Evolutionary conservation across 805 yeast genomes (phyloP).

Genomic region (Wickerhamiella bombiphila): DNA sequence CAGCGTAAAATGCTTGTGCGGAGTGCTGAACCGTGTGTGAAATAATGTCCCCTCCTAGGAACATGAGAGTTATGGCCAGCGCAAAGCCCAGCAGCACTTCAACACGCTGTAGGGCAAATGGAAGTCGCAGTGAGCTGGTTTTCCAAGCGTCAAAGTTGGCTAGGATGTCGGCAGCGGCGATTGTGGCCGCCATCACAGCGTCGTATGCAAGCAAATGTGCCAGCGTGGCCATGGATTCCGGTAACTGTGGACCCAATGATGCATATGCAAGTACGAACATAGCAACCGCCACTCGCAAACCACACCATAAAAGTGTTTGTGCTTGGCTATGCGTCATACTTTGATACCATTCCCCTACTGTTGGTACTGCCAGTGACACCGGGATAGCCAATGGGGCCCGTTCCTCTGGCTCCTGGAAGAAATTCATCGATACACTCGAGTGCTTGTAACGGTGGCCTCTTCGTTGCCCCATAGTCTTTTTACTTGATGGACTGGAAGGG

Average conservation of each 20-base stretch:
- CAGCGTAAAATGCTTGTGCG: slow-evolving; percentile 24
- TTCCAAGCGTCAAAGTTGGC: slow-evolving; percentile 91
- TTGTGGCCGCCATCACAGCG: slow-evolving; percentile 56
- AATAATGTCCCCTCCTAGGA: slow-evolving; percentile 79
- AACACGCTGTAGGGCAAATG: slow-evolving; percentile 85
- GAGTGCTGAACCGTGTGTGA: slow-evolving; percentile 79
- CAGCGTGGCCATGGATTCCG: slow-evolving; percentile 39
- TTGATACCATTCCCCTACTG: slow-evolving; percentile 41
- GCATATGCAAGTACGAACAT: slow-evolving; percentile 34
- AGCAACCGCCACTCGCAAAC: slow-evolving; percentile 41
- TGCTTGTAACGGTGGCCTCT: slow-evolving; percentile 93
- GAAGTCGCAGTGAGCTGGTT: slow-evolving; percentile 63
- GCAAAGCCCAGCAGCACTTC: slow-evolving; percentile 85
- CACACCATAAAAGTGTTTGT: slow-evolving; percentile 43
- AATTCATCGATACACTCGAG: slow-evolving; percentile 89
- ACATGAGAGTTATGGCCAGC: slow-evolving; percentile 63
- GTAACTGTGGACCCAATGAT: slow-evolving; percentile 7
- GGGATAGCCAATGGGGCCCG: slow-evolving; percentile 51
- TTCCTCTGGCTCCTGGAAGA: slow-evolving; percentile 82
- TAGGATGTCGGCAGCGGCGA: slow-evolving; percentile 61
- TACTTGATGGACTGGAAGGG: slow-evolving; percentile 15
- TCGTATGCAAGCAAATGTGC: slow-evolving; percentile 84
- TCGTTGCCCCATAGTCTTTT: slow-evolving; percentile 30
- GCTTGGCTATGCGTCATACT: slow-evolving; percentile 48
- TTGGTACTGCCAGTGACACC: slow-evolving; percentile 59